Evolutionary conservation across 2,329 filamentous ascomycete genomes (phyloP), one percentile per base, ranked within the genome.

Genomic region (Fusarium foetens): DNA sequence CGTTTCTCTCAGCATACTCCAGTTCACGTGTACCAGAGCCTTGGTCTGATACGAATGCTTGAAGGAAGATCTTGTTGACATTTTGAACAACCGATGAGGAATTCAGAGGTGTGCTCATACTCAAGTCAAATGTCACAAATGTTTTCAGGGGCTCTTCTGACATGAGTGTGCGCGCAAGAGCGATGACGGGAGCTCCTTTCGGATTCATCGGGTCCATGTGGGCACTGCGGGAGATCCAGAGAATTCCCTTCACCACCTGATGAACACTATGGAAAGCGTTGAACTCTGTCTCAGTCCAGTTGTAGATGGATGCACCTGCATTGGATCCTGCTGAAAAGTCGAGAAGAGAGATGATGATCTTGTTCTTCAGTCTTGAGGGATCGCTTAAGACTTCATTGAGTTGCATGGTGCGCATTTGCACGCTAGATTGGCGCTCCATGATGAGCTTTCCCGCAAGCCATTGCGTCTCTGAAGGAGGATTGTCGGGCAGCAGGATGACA

Each of bases 201-300:
- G 86, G 84, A 21, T 79, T 80, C 42, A 36, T 53, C 19, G 75
- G 77, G 46, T 68, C 79, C 78, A 75, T 81, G 35, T 84, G 82
- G 4, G 83, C 84, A 8, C 83, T 83, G 1, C 78, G 77, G 1
- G 85, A 85, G 23, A 87, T 67, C 86, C 87, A 89, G 3, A 89
- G 51, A 3, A 89, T 71, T 5, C 82, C 80, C 21, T 79, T 80
- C 2, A 83, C 78, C 3, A 57, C 58, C 8, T 75, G 72, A 6
- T 86, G 75, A 21, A 89, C 72, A 0, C 72, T 68, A 33, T 84
- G 81, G 33, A 89, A 81, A 3, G 73, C 43, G 1, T 79, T 58
- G 66, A 87, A 89, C 8, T 81, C 75, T 1, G 71, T 16, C 14
- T 81, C 74, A 4, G 71, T 73, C 80, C 87, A 85, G 38, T 77